Evolutionary conservation across 768 basidiomycete genomes (phyloP).

Genomic region (Termitomyces sp.): DNA sequence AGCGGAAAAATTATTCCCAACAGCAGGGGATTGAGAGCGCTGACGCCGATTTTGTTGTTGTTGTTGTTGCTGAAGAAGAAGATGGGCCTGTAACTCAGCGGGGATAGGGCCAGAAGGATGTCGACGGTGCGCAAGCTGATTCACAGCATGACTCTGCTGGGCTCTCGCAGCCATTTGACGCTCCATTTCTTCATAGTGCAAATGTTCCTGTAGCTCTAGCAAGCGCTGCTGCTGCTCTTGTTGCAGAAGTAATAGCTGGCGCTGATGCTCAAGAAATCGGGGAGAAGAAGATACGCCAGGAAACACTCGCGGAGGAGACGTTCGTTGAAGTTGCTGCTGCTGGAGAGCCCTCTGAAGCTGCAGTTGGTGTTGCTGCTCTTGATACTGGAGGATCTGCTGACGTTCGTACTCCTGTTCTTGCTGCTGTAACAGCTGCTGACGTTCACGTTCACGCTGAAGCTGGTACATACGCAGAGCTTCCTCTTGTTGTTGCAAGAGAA

Average conservation of each 20-base stretch:
- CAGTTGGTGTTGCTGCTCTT: slow-evolving; percentile 46
- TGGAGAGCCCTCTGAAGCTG: slow-evolving; percentile 37
- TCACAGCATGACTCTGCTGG: slow-evolving; percentile 30
- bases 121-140: slow-evolving; percentile 31
- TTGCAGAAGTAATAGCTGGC: slow-evolving; percentile 62
- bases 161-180: slow-evolving; percentile 46
- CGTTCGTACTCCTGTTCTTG: slow-evolving; percentile 28
- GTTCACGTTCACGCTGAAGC: slow-evolving; percentile 29
- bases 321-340: slow-evolving; percentile 44
- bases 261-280: slow-evolving; percentile 72
- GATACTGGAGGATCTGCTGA: slow-evolving; percentile 41
- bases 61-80: slow-evolving; percentile 29
- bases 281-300: slow-evolving; percentile 66
- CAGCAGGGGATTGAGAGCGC: slow-evolving; percentile 38
- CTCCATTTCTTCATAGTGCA: slow-evolving; percentile 60
- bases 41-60: slow-evolving; percentile 43
- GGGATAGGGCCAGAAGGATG: slow-evolving; percentile 40
- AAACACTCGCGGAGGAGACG: slow-evolving; percentile 71
- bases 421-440: slow-evolving; percentile 17
- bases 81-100: slow-evolving; percentile 43
- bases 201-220: slow-evolving; percentile 58
- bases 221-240: slow-evolving; percentile 57
- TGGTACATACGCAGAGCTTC: slow-evolving; percentile 22
- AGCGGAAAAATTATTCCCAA: slow-evolving; percentile 25
- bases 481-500: slow-evolving; percentile 38